Base-by-base conservation (phyloP, 441 rosid species). In the Metrosideros polymorpha region DNA sequence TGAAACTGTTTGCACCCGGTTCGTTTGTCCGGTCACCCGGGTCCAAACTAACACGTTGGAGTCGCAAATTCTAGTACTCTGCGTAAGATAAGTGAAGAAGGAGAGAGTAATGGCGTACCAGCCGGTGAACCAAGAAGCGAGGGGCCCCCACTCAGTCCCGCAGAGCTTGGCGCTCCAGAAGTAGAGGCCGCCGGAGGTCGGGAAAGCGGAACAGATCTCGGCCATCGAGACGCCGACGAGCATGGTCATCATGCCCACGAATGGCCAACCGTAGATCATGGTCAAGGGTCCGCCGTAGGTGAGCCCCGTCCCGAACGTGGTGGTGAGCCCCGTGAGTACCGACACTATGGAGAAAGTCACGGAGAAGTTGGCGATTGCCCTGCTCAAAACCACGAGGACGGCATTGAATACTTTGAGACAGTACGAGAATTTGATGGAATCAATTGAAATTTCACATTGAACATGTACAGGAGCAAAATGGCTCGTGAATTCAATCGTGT, bases 111-210 rank as follows among this genome's bases (percentile, higher is more conserved):
- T 32, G 83, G 87, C 89, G 17, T 90, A 91, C 95, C 94, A 92
- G 86, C 97, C 94, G 9, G 94, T 92, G 85, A 93, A 89, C 95
- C 95, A 94, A 55, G 94, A 92, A 82, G 95, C 93, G 50, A 90
- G 27, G 32, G 95, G 95, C 3, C 94, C 94, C 95, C 95, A 93
- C 5, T 54, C 19, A 9, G 57, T 55, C 30, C 94, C 93, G 50
- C 92, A 89, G 14, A 92, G 91, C 88, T 84, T 89, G 25, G 95
- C 92, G 56, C 94, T 93, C 95, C 97, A 94, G 84, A 88, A 92
- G 85, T 93, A 90, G 30, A 93, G 95, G 5, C 95, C 95, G 45
- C 93, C 94, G 3, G 94, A 90, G 19, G 94, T 92, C 0, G 95
- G 97, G 82, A 88, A 92, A 9, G 93, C 94, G 3, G 94, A 94